Percentiles rank a stretch among this genome's conserved stretches.
These are phyloP conservation scores for Lanmaoa pseudosensibilis DNA, from an alignment of 768 basidiomycete species.

Conservation along the genomic window DNA sequence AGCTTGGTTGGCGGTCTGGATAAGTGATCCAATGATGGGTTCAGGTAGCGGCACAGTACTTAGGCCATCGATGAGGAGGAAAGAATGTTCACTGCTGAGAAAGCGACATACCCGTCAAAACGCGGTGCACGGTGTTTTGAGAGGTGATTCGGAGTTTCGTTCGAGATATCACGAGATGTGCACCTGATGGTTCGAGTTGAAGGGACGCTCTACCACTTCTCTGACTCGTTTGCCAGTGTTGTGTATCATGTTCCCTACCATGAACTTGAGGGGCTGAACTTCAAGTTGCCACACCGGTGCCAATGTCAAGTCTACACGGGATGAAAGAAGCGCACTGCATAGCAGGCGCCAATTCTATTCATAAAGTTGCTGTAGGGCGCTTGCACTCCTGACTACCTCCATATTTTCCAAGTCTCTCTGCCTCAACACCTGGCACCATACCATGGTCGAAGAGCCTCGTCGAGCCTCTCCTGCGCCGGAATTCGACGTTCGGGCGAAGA, in stretches of 20 bases:
- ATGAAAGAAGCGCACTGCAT: neutral
- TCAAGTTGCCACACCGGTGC: neutral
- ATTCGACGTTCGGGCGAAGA: conserved; percentile 22
- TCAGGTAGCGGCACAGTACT: no score
- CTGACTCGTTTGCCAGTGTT: neutral
- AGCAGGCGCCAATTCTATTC: conserved; percentile 9
- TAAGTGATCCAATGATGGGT: neutral
- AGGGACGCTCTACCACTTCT: neutral
- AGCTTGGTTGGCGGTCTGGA: neutral
- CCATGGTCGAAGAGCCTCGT: conserved; percentile 15
- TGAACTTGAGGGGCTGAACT: neutral
- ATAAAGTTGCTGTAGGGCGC: conserved; percentile 9
- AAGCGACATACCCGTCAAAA: neutral
- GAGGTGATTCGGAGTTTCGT: neutral
- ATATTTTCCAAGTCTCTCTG: neutral
- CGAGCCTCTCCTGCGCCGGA: neutral
- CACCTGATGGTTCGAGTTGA: neutral
- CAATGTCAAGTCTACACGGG: neutral
- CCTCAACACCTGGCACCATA: neutral
- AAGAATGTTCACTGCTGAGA: no score
- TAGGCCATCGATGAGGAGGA: neutral
- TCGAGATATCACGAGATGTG: neutral
- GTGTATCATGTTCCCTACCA: neutral
- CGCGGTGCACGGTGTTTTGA: neutral
- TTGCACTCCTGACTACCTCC: neutral